Percentiles rank a stretch among this genome's conserved stretches.
phyloP scores from a whole-genome alignment of 352 stramenopile genomes.

The Globisporangium iwayamae region DNA sequence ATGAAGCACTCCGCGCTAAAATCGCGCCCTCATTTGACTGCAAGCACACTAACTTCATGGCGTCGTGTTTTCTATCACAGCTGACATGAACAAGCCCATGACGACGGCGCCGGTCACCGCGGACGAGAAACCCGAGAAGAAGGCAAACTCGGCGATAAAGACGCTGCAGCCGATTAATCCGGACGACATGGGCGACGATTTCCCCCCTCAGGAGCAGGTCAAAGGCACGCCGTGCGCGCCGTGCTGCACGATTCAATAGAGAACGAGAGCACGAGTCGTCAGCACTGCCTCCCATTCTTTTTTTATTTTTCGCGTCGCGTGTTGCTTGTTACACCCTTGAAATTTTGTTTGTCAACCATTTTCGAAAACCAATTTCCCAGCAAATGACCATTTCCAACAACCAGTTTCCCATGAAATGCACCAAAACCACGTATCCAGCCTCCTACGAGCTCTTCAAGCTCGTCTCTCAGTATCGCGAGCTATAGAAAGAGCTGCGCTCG shows the following conservation, averaged over 20 bases:
- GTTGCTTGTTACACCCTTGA: neutral
- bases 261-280: constrained; percentile 14
- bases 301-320: neutral
- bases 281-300: constrained; percentile 2
- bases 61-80: neutral
- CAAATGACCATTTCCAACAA: neutral
- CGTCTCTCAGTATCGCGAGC: too few species aligned
- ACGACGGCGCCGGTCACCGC: constrained; percentile 12
- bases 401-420: neutral
- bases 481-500: too few species aligned
- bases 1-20: constrained; percentile 1
- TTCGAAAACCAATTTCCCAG: neutral
- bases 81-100: constrained; percentile 24
- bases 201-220: constrained; percentile 17
- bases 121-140: constrained; percentile 9
- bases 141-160: constrained; percentile 10
- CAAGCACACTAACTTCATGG: neutral
- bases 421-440: neutral
- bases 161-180: constrained; percentile 13
- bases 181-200: constrained; percentile 16
- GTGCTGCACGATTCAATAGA: constrained; percentile 75
- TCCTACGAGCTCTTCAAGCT: neutral
- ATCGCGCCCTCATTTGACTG: neutral
- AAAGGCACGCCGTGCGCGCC: constrained; percentile 44
- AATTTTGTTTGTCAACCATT: neutral